These are phyloP conservation scores for Sugiyamaella pinicola DNA, from an alignment of 1,139 yeast genomes.

Conservation along the genomic window DNA sequence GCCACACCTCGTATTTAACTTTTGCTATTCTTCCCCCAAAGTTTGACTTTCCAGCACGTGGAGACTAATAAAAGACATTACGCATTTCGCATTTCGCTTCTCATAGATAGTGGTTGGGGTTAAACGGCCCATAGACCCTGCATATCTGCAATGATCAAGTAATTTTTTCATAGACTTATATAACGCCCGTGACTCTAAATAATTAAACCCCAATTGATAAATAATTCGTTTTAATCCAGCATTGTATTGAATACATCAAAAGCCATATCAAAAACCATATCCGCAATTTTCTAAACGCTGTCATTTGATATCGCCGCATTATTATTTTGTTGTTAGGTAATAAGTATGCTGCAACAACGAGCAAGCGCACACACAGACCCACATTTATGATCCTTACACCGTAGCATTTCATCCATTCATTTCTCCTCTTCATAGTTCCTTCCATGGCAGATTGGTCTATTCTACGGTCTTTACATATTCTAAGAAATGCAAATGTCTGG, in stretches of 20 bases:
- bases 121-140: constrained; percentile 2
- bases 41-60: constrained; percentile 1
- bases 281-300: no score
- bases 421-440: background rate
- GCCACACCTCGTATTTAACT: constrained; percentile 91
- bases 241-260: no score
- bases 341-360: background rate
- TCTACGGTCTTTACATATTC: background rate
- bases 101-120: constrained; percentile 1
- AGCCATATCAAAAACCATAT: no score
- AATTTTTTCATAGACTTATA: no score
- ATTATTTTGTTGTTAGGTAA: no score
- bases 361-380: background rate
- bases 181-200: no score
- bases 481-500: constrained; percentile 1
- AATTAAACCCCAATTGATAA: no score
- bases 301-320: no score
- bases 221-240: no score
- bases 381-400: background rate
- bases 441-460: background rate
- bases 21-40: constrained; percentile 62
- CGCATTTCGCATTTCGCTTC: background rate
- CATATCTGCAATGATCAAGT: background rate
- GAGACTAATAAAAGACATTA: background rate
- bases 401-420: background rate